These are phyloP conservation scores for Gnomoniopsis sp. DNA, from an alignment of 2,329 filamentous ascomycete genomes.

Conservation along the genomic window DNA sequence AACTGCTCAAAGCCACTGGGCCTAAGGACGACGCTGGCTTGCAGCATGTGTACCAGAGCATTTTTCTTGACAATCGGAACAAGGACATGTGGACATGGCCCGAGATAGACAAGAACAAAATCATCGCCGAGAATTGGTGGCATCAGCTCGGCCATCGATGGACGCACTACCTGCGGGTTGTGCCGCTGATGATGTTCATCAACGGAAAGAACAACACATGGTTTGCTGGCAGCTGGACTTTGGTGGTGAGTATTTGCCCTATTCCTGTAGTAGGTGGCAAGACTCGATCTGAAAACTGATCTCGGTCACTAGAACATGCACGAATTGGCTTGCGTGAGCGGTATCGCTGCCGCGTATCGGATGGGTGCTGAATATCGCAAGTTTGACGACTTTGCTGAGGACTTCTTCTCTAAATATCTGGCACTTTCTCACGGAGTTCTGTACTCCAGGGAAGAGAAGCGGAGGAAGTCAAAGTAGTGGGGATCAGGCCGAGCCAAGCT, in stretches of 20 bases:
- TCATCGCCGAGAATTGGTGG: constrained; percentile 65
- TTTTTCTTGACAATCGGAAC: constrained; percentile 59
- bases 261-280: constrained; percentile 9
- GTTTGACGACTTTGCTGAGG: constrained; percentile 51
- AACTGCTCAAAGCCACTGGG: constrained; percentile 50
- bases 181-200: constrained; percentile 70
- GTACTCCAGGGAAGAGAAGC: constrained; percentile 34
- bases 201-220: constrained; percentile 61
- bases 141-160: constrained; percentile 64
- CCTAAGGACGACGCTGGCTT: constrained; percentile 28
- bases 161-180: constrained; percentile 62
- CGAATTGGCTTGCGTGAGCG: constrained; percentile 67
- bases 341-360: constrained; percentile 67
- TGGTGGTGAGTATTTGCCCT: constrained; percentile 48
- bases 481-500: not conserved
- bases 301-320: constrained; percentile 53
- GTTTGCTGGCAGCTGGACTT: constrained; percentile 66
- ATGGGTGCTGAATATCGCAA: constrained; percentile 63
- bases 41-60: constrained; percentile 68
- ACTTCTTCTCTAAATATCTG: constrained; percentile 46
- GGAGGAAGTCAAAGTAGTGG: constrained; percentile 17
- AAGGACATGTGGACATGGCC: constrained; percentile 55
- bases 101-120: constrained; percentile 56
- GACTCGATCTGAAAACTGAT: constrained; percentile 22
- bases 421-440: constrained; percentile 41